A percentile compares a stretch with the other conserved stretches of the same genome.
Evolutionary conservation across 2,329 filamentous ascomycete genomes (phyloP).

Genomic region (Xylaria sp.): DNA sequence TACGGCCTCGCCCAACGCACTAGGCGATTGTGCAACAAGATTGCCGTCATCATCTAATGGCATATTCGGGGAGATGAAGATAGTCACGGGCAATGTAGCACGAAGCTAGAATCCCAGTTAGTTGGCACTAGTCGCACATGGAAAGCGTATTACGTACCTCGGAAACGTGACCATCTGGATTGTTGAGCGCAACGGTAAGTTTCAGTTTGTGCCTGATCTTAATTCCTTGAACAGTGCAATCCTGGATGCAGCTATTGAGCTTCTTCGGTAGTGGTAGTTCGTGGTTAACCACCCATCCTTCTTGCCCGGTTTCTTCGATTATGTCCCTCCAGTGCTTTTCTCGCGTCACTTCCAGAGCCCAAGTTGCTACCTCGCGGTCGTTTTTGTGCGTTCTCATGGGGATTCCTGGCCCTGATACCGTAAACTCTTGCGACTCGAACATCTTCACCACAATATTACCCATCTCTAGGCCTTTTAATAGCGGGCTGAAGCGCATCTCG

Average conservation of each 20-base stretch:
- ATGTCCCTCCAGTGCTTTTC: constrained; percentile 75
- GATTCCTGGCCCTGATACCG: constrained; percentile 58
- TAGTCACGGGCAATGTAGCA: constrained; percentile 87
- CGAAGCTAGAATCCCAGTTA: constrained; percentile 67
- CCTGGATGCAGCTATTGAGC: constrained; percentile 85
- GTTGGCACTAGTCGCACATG: constrained; percentile 21
- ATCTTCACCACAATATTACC: constrained; percentile 84
- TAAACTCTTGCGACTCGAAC: constrained; percentile 79
- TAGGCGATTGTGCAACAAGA: constrained; percentile 71
- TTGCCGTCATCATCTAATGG: constrained; percentile 88
- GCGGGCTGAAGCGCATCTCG: constrained; percentile 85
- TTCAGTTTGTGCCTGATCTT: constrained; percentile 94
- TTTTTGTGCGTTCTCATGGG: constrained; percentile 67
- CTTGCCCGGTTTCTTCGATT: constrained; percentile 73
- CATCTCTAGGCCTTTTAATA: constrained; percentile 87
- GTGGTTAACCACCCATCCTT: constrained; percentile 71
- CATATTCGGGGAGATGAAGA: constrained; percentile 96
- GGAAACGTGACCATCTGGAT: constrained; percentile 93
- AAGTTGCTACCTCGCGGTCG: constrained; percentile 70
- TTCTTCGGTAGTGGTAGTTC: constrained; percentile 79
- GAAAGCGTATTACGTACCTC: constrained; percentile 65
- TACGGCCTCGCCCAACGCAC: constrained; percentile 57
- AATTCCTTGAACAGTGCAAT: constrained; percentile 87
- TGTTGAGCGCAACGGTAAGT: constrained; percentile 88
- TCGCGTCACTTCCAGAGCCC: constrained; percentile 64